Conservation (phyloP, 164 flowering plant genomes). For the Annona squamosa region DNA sequence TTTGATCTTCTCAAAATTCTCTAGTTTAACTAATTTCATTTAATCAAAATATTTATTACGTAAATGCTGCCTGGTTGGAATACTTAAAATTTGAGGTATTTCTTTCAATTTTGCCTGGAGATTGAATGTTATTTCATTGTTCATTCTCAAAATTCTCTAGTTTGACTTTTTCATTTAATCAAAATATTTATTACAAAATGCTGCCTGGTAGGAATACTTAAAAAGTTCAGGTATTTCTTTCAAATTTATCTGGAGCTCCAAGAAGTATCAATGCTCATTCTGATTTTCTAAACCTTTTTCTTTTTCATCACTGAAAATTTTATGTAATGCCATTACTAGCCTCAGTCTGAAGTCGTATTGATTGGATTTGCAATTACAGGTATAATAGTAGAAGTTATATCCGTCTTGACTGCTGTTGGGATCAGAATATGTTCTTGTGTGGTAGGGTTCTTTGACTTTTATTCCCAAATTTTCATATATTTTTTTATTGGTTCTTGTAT, state of each 20-base stretch:
- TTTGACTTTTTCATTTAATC: too few relatives aligned
- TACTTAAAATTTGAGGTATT: too few relatives aligned
- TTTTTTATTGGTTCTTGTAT: too few relatives aligned
- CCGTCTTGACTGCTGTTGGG: constrained; percentile 55
- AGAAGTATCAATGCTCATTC: too few relatives aligned
- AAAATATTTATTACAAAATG: too few relatives aligned
- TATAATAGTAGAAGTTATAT: constrained; percentile 81
- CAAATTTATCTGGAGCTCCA: too few relatives aligned
- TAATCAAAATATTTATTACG: neutral
- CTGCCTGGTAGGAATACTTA: too few relatives aligned
- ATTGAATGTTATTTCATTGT: too few relatives aligned
- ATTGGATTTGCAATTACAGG: constrained; percentile 34
- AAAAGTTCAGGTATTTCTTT: too few relatives aligned
- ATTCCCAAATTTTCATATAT: neutral
- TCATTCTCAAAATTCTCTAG: too few relatives aligned
- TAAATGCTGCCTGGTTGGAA: too few relatives aligned
- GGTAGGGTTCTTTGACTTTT: constrained; percentile 43
- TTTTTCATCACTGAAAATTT: neutral
- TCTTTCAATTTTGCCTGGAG: too few relatives aligned
- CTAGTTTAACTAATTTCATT: neutral
- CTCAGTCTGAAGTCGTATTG: neutral
- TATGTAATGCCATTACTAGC: neutral
- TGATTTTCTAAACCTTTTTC: neutral
- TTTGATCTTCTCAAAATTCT: neutral
- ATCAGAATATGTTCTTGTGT: constrained; percentile 76